Evolutionary conservation across 768 basidiomycete genomes (phyloP), one percentile per base, ranked within the genome.

Genomic region (Sarcodon aspratus): DNA sequence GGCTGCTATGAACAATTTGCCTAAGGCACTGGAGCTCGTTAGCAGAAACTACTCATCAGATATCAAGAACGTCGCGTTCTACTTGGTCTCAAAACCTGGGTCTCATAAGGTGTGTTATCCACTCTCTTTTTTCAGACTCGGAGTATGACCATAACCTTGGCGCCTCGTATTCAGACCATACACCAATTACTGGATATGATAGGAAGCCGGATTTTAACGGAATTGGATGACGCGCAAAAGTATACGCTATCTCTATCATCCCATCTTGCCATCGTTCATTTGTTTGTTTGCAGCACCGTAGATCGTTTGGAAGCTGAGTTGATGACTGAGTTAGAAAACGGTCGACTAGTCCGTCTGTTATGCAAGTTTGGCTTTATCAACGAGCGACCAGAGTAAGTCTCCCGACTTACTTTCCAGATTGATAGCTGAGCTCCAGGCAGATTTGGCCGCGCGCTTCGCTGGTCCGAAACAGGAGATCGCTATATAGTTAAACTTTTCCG

Each of bases 351-450:
- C 32, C 75, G 96, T 44, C 65, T 98, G 45, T 68, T 98, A 52
- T 82, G 82, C 63, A 99, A 98, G 67, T 84, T 99, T 57, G 92
- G 92, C 0, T 98, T 99, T 65, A 97, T 99, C 69, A 98, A 98
- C 62, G 96, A 99, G 61, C 76, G 96, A n/a, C 95, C 96, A 3
- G 96, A 98, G 92, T 97, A 61, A 48, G 88, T 75, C 6, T 13
- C 34, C 48, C 18, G 36, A 8, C n/a, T 21, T 27, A 12, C 15
- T 13, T 11, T 8, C 37, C 15, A 36, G 27, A 33, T 8, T 6
- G 32, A 6, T n/a, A 43, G 48, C 33, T 40, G 38, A 13, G 12
- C 33, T 34, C 34, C 17, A 21, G 31, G 32, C 17, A 42, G 33
- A 57, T 96, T 96, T 57, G 85, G 93, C n/a, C 83, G 86, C 37